Evolutionary conservation across 108 stramenopile genomes (phyloP).

Genomic region (Fragilaria crotonensis): DNA sequence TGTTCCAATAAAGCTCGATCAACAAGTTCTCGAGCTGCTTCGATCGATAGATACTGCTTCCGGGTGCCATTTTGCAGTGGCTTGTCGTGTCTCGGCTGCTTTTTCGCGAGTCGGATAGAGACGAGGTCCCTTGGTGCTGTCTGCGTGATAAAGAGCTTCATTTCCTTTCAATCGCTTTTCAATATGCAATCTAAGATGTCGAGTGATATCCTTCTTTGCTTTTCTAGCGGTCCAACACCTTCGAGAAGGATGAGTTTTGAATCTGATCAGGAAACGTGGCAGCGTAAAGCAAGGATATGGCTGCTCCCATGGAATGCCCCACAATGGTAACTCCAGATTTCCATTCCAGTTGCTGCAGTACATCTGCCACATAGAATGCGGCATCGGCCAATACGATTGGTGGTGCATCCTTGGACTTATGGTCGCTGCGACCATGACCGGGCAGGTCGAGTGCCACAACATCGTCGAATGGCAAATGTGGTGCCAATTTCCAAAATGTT

Average conservation of each 20-base stretch:
- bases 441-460: slow-evolving; percentile 55
- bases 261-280: slow-evolving; percentile 61
- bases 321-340: slow-evolving; percentile 33
- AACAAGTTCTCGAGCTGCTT: slow-evolving; percentile 61
- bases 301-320: slow-evolving; percentile 71
- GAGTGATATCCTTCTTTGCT: slow-evolving; percentile 29
- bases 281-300: slow-evolving; percentile 35
- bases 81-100: slow-evolving; percentile 42
- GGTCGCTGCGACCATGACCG: slow-evolving; percentile 43
- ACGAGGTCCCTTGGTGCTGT: too few relatives aligned
- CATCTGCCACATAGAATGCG: slow-evolving; percentile 47
- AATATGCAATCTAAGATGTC: slow-evolving; percentile 37
- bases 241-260: slow-evolving; percentile 46
- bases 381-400: slow-evolving; percentile 40
- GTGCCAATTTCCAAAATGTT: slow-evolving; percentile 61
- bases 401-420: slow-evolving; percentile 32
- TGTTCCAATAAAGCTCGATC: too few relatives aligned
- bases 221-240: slow-evolving; percentile 46
- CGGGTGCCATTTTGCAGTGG: slow-evolving; percentile 65
- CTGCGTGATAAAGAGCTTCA: slow-evolving; percentile 22
- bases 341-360: slow-evolving; percentile 37
- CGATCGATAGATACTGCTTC: slow-evolving; percentile 62
- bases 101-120: slow-evolving; percentile 33
- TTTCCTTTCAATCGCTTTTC: slow-evolving; percentile 24
- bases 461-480: slow-evolving; percentile 33